These are phyloP conservation scores for Calonectria pauciramosa DNA, from an alignment of 2,329 filamentous ascomycete genomes.

Conservation along the genomic window DNA sequence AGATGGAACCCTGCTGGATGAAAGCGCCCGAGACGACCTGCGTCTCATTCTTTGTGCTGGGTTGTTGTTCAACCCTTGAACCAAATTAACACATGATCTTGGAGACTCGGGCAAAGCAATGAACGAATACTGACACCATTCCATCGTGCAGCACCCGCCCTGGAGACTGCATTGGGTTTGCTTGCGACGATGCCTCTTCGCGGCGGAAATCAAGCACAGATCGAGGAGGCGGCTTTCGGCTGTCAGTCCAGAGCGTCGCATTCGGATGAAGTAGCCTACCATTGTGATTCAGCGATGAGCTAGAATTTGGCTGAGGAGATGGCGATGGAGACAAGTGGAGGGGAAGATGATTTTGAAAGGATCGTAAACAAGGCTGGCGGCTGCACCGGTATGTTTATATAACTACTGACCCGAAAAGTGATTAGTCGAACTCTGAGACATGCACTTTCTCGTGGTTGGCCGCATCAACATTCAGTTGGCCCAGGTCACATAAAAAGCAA, in stretches of 20 bases:
- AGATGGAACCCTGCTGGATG: background rate
- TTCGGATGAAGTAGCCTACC: background rate
- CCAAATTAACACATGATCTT: background rate
- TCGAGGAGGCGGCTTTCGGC: background rate
- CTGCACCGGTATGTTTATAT: background rate
- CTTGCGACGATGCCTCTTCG: background rate
- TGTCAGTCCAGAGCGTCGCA: background rate
- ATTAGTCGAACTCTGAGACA: background rate
- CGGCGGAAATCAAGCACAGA: background rate
- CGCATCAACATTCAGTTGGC: background rate
- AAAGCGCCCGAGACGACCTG: background rate
- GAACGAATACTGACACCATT: background rate
- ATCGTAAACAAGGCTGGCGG: background rate
- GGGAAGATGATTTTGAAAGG: background rate
- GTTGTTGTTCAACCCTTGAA: background rate
- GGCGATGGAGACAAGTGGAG: too few species aligned
- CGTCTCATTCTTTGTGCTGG: background rate
- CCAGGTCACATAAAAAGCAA: background rate
- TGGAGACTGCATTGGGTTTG: background rate
- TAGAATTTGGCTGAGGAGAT: background rate
- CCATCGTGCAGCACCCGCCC: background rate
- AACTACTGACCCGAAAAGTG: background rate
- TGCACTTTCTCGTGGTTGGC: background rate
- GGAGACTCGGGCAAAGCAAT: too few species aligned
- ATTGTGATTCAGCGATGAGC: background rate